Percentiles rank a stretch among this genome's conserved stretches.
These are phyloP conservation scores for Aspergillus bertholletiae DNA, from an alignment of 495 filamentous ascomycete species.

Conservation along the genomic window DNA sequence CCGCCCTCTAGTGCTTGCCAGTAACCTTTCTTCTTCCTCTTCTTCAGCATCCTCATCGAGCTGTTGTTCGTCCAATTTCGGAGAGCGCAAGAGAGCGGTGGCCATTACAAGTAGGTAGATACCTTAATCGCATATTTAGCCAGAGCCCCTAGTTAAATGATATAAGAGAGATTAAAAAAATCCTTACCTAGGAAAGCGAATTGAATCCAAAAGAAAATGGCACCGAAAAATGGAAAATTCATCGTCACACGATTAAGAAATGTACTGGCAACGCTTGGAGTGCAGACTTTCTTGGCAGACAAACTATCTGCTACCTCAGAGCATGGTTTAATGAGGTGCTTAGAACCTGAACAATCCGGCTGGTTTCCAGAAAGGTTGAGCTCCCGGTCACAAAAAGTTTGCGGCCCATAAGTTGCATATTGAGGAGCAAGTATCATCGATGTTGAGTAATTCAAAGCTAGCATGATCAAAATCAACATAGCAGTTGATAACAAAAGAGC, in stretches of 20 bases:
- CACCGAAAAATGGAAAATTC: slow-evolving; percentile 96
- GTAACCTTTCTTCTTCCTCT: slow-evolving; percentile 90
- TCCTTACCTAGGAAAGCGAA: slow-evolving; percentile 75
- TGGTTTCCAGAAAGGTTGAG: slow-evolving; percentile 52
- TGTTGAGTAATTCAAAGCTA: slow-evolving; percentile 88
- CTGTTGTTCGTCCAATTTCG: slow-evolving; percentile 67
- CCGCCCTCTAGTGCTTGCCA: slow-evolving; percentile 74
- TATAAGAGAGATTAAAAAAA: neutral
- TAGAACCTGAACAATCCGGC: slow-evolving; percentile 76
- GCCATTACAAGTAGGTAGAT: slow-evolving; percentile 77
- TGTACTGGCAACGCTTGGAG: slow-evolving; percentile 81
- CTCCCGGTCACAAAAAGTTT: slow-evolving; percentile 81
- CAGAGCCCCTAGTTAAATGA: slow-evolving; percentile 5
- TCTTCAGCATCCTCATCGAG: slow-evolving; percentile 85
- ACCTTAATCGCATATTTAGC: slow-evolving; percentile 26
- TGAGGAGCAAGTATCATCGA: slow-evolving; percentile 91
- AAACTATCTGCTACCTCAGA: slow-evolving; percentile 63
- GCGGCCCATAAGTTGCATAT: slow-evolving; percentile 90
- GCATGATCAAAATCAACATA: slow-evolving; percentile 79
- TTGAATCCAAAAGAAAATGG: slow-evolving; percentile 90
- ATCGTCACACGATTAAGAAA: slow-evolving; percentile 93
- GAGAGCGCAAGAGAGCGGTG: slow-evolving; percentile 73
- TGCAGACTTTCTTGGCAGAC: slow-evolving; percentile 74
- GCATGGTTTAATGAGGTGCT: slow-evolving; percentile 72
- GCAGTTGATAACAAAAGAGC: slow-evolving; percentile 89